phyloP scores from a whole-genome alignment of 441 rosid species.

The Daphne laureola region DNA sequence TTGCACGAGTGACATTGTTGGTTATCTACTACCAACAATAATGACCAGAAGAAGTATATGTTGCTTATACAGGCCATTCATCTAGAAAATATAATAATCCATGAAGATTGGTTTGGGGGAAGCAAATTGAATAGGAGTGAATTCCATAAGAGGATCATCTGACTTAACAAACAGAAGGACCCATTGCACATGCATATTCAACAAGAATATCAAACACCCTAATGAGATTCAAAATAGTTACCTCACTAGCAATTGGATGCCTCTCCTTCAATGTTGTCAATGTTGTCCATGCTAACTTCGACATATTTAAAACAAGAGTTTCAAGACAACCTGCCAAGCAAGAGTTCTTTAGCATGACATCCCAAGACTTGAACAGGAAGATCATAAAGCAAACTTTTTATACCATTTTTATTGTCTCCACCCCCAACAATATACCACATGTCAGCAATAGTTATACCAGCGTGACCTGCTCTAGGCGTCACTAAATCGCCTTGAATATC shows the following conservation, averaged over 20 bases:
- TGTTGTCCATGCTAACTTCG: slow-evolving; percentile 80
- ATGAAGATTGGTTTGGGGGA: no score
- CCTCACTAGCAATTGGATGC: slow-evolving; percentile 99
- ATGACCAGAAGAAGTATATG: no score
- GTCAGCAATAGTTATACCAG: slow-evolving; percentile 65
- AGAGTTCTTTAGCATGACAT: slow-evolving; percentile 7
- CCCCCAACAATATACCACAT: slow-evolving; percentile 94
- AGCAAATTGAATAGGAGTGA: no score
- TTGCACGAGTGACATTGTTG: no score
- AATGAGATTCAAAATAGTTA: slow-evolving; percentile 20
- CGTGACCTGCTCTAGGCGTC: slow-evolving; percentile 90
- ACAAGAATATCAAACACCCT: no score
- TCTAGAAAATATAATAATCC: not conserved
- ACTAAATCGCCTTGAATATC: slow-evolving; percentile 73
- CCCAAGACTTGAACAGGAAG: slow-evolving; percentile 6
- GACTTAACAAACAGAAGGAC: no score
- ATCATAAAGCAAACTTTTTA: slow-evolving; percentile 6
- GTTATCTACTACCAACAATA: no score
- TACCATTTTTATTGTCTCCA: slow-evolving; percentile 92
- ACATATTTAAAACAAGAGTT: slow-evolving; percentile 78
- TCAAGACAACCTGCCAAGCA: slow-evolving; percentile 61
- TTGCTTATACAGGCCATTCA: not conserved
- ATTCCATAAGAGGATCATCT: no score
- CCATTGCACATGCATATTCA: no score
- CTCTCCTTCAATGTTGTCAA: slow-evolving; percentile 67